Percentiles rank a stretch among this genome's conserved stretches.
Evolutionary conservation across 768 basidiomycete genomes (phyloP).

Genomic region (Russula virescens): DNA sequence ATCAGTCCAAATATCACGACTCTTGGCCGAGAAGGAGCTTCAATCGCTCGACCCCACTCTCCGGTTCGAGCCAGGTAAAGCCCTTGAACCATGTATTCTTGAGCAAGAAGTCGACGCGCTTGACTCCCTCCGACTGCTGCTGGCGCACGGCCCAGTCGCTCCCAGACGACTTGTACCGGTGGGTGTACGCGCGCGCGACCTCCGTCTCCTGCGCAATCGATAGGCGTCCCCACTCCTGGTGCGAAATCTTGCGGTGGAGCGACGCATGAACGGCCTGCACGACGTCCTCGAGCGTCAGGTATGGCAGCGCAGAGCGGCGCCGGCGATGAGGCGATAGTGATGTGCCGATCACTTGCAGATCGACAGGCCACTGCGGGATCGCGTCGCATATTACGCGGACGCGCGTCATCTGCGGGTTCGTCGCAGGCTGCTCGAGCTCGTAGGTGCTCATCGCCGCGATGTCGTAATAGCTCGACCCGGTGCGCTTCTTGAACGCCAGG

Average conservation of each 20-base stretch:
- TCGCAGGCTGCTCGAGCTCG: conserved; percentile 24
- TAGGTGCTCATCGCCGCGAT: conserved; percentile 4
- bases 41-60: conserved; percentile 21
- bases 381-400: conserved; percentile 21
- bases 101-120: conserved; percentile 24
- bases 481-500: conserved; percentile 10
- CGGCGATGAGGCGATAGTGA: conserved; percentile 19
- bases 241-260: conserved; percentile 24
- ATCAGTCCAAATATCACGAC: neutral
- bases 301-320: conserved; percentile 15
- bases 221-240: conserved; percentile 23
- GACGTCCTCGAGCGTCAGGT: conserved; percentile 23
- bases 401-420: conserved; percentile 23
- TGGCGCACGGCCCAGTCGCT: conserved; percentile 2
- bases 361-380: conserved; percentile 24
- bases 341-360: conserved; percentile 19
- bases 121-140: conserved; percentile 23
- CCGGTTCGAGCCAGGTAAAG: conserved; percentile 19
- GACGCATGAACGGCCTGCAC: conserved; percentile 13
- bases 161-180: conserved; percentile 21
- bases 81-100: conserved; percentile 21
- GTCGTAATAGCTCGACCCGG: neutral
- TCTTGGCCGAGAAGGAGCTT: conserved; percentile 15
- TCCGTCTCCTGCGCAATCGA: conserved; percentile 20
- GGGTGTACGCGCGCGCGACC: conserved; percentile 24